Conservation (phyloP, 495 filamentous ascomycete genomes). For the Trichoderma orchidacearum region DNA sequence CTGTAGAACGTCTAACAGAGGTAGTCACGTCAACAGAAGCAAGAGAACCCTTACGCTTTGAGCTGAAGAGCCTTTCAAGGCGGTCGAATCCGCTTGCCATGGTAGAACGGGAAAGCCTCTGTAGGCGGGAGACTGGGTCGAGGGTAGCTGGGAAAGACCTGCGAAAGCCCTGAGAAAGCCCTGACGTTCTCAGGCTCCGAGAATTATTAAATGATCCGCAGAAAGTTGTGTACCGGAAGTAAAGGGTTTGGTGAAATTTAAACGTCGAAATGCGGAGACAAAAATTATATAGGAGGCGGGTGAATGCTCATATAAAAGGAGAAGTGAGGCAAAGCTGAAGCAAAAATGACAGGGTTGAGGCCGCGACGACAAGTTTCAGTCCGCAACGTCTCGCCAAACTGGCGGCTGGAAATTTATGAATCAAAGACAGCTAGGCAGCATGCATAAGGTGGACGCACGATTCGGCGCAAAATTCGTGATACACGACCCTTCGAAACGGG, state of each 20-base stretch:
- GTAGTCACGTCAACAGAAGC: neutral
- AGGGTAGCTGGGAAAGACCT: neutral
- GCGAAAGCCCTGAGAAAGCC: too few relatives aligned
- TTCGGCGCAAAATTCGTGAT: neutral
- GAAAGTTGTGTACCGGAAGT: neutral
- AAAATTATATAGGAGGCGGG: neutral
- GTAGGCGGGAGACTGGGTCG: neutral
- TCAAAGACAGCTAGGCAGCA: neutral
- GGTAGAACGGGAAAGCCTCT: slow-evolving; percentile 2
- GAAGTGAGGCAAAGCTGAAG: neutral
- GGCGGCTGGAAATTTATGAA: neutral
- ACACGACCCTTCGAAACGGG: neutral
- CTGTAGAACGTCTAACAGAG: neutral
- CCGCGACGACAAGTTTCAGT: neutral
- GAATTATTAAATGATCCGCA: too few relatives aligned
- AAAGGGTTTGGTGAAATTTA: neutral
- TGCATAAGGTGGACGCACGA: neutral
- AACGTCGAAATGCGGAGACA: neutral
- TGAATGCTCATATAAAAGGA: neutral
- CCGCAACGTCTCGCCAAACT: neutral
- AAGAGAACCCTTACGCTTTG: slow-evolving; percentile 10
- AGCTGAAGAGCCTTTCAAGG: slow-evolving; percentile 17
- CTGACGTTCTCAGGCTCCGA: too few relatives aligned
- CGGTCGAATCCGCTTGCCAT: slow-evolving; percentile 8
- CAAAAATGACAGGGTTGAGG: neutral